These are phyloP conservation scores for Punica granatum DNA, from an alignment of 345 rosid genomes.

Conservation along the genomic window DNA sequence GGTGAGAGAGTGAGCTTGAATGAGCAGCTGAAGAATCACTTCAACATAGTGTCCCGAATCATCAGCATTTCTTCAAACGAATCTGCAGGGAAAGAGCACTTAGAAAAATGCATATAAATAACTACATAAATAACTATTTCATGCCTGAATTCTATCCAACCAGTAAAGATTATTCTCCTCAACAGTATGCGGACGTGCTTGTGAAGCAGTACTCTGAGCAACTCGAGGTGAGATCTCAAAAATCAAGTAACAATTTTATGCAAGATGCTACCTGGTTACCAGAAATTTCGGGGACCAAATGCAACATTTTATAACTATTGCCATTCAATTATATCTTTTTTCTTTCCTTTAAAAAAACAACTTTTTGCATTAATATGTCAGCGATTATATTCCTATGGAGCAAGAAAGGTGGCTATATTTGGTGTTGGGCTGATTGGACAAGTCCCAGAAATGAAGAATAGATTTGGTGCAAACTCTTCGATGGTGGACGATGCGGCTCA, in stretches of 20 bases:
- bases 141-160: conserved; percentile 16
- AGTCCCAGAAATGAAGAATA: conserved; percentile 9
- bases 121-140: conserved; percentile 33
- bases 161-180: conserved; percentile 7
- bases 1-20: conserved; percentile 13
- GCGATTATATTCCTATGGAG: conserved; percentile 24
- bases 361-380: no score
- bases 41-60: neutral
- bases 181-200: conserved; percentile 18
- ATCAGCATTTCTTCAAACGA: neutral
- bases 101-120: conserved; percentile 27
- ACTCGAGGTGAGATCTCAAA: conserved; percentile 11
- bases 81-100: conserved; percentile 2
- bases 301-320: neutral
- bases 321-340: no score
- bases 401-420: conserved; percentile 25
- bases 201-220: conserved; percentile 17
- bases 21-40: conserved; percentile 12
- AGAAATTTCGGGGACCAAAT: no score
- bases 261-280: no score
- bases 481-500: neutral
- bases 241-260: neutral
- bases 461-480: conserved; percentile 10
- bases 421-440: conserved; percentile 28
- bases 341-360: no score